Conservation (phyloP, 306 rosid genomes). For the Rosa chinensis region DNA sequence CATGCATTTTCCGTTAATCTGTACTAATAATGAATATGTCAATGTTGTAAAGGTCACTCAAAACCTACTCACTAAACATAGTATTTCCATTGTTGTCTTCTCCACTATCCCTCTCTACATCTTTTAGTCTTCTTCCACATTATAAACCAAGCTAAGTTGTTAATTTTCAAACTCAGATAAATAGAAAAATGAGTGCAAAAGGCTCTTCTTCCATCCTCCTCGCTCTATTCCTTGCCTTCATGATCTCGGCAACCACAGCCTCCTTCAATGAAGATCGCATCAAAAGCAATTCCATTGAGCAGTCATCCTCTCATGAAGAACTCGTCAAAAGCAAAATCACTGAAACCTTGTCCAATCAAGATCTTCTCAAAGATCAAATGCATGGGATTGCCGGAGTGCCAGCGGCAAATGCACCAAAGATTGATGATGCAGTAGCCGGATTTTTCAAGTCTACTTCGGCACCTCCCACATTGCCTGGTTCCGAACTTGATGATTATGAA, state of each 20-base stretch:
- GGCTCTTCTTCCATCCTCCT: neutral
- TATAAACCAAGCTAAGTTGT: neutral
- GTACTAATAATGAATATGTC: too few species aligned
- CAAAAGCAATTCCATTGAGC: neutral
- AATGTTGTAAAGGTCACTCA: neutral
- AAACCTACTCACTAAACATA: neutral
- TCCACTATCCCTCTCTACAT: neutral
- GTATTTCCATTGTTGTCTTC: neutral
- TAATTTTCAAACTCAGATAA: neutral
- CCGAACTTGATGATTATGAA: neutral
- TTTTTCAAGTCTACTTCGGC: neutral
- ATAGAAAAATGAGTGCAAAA: neutral
- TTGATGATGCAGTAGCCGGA: neutral
- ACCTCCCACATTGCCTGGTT: neutral
- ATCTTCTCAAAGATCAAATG: neutral
- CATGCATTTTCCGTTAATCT: too few species aligned
- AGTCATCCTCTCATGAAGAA: neutral
- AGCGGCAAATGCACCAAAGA: conserved; percentile 3
- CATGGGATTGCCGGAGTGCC: neutral
- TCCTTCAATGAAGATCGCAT: neutral
- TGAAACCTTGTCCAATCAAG: neutral
- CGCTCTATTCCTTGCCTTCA: neutral
- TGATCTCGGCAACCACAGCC: neutral
- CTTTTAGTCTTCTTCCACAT: neutral
- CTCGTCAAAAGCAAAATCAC: neutral